These are phyloP conservation scores for Eremochloa ophiuroides DNA, from an alignment of 176 grass and related monocot genomes.

Conservation along the genomic window DNA sequence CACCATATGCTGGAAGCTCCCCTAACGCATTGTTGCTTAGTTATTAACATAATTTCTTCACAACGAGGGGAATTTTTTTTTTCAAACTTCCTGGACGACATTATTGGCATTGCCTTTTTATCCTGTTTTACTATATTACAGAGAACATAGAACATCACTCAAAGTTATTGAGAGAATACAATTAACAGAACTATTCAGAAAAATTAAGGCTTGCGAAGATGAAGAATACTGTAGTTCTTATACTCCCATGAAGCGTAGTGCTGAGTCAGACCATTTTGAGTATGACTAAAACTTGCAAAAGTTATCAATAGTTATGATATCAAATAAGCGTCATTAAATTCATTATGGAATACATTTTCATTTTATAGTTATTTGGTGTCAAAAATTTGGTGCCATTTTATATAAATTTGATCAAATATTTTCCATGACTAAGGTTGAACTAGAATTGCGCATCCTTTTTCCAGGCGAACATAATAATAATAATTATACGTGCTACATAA, in stretches of 20 bases:
- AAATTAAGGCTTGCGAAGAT: not conserved
- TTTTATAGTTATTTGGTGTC: not conserved
- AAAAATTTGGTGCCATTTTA: too few species aligned
- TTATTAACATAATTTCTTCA: constrained; percentile 1
- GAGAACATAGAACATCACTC: not conserved
- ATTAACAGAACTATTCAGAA: not conserved
- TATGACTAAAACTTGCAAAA: not conserved
- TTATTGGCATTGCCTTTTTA: not conserved
- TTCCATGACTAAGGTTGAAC: not conserved
- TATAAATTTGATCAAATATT: not conserved
- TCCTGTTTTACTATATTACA: not conserved
- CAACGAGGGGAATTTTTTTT: not conserved
- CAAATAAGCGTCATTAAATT: not conserved
- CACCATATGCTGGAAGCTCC: constrained; percentile 27
- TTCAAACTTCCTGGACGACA: not conserved
- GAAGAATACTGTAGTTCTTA: not conserved
- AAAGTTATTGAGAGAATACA: not conserved
- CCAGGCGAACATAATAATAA: not conserved
- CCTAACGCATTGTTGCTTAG: constrained; percentile 27
- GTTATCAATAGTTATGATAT: not conserved
- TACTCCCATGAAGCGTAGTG: too few species aligned
- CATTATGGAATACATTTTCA: not conserved
- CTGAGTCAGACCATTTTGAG: not conserved
- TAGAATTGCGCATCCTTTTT: not conserved
- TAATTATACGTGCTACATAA: too few species aligned